A percentile compares a stretch with the other conserved stretches of the same genome.
phyloP scores from a whole-genome alignment of 805 yeast genomes.

The Hanseniaspora nectarophila region DNA sequence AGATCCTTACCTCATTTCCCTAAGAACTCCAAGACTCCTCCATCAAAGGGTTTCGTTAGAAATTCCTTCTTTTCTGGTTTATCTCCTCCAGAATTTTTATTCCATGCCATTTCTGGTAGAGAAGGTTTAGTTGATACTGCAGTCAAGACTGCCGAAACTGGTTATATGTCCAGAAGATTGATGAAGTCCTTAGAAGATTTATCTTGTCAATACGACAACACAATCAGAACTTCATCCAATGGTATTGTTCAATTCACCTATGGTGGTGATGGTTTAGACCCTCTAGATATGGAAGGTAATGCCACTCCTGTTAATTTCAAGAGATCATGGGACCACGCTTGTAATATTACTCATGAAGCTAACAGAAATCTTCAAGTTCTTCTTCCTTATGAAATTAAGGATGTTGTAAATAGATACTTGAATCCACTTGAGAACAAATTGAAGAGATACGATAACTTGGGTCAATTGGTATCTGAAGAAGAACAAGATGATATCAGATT shows the following conservation, averaged over 20 bases:
- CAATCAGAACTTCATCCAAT: slow-evolving; percentile 88
- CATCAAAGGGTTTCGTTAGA: slow-evolving; percentile 93
- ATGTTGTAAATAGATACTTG: slow-evolving; percentile 44
- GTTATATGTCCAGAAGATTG: slow-evolving; percentile 94
- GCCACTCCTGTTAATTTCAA: slow-evolving; percentile 88
- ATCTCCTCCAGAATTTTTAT: slow-evolving; percentile 90
- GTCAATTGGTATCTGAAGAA: slow-evolving; percentile 37
- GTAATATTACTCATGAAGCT: slow-evolving; percentile 46
- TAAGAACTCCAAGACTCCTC: slow-evolving; percentile 92
- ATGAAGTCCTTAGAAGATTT: slow-evolving; percentile 97
- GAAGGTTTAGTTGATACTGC: slow-evolving; percentile 99
- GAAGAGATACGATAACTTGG: slow-evolving; percentile 62
- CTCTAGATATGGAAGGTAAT: slow-evolving; percentile 98
- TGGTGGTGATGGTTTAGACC: slow-evolving; percentile 98
- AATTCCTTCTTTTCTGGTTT: slow-evolving; percentile 90
- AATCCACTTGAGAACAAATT: slow-evolving; percentile 49
- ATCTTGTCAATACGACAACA: slow-evolving; percentile 82
- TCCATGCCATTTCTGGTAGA: slow-evolving; percentile 98
- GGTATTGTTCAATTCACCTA: slow-evolving; percentile 96
- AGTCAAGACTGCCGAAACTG: slow-evolving; percentile 97
- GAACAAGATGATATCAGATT: slow-evolving; percentile 43
- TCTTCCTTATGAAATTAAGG: slow-evolving; percentile 57
- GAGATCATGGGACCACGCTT: slow-evolving; percentile 91
- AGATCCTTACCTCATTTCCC: slow-evolving; percentile 94
- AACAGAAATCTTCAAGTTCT: slow-evolving; percentile 43